Percentiles rank a stretch among this genome's conserved stretches.
Evolutionary conservation across 441 rosid genomes (phyloP).

Genomic region (Bocquillonia castaneifolia): DNA sequence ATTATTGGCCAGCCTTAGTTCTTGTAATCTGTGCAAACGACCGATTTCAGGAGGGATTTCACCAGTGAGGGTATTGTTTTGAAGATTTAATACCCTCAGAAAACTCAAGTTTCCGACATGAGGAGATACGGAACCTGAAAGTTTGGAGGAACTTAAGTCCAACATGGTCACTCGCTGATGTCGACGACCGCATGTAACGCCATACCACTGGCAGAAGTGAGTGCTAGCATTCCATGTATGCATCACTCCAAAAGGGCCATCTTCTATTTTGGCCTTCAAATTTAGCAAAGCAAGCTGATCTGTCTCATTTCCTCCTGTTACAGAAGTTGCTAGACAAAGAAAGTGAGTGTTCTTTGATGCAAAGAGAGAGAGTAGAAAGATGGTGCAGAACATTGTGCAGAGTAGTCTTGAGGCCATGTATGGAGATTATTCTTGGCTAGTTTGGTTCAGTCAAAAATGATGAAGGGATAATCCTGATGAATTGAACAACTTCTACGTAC

Average conservation of each 20-base stretch:
- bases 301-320: constrained; percentile 11
- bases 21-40: constrained; percentile 14
- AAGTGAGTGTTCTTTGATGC: too few species aligned
- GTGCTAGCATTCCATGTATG: constrained; percentile 28
- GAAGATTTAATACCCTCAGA: constrained; percentile 9
- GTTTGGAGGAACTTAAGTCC: not conserved
- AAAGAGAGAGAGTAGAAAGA: not conserved
- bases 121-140: constrained; percentile 22
- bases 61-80: constrained; percentile 18
- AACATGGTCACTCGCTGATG: constrained; percentile 23
- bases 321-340: not conserved
- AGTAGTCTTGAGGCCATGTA: too few species aligned
- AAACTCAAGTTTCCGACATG: constrained; percentile 23
- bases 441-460: too few species aligned
- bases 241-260: constrained; percentile 13
- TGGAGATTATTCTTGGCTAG: too few species aligned
- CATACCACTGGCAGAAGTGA: constrained; percentile 31
- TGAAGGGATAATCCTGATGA: too few species aligned
- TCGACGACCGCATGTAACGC: constrained; percentile 24
- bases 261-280: constrained; percentile 14
- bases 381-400: too few species aligned
- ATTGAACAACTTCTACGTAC: too few species aligned
- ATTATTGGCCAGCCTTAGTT: constrained; percentile 7
- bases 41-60: constrained; percentile 28
- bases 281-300: constrained; percentile 22